A percentile compares a stretch with the other conserved stretches of the same genome.
Conservation (phyloP, 2,329 filamentous ascomycete species). For the Bipolaris zeicola region DNA sequence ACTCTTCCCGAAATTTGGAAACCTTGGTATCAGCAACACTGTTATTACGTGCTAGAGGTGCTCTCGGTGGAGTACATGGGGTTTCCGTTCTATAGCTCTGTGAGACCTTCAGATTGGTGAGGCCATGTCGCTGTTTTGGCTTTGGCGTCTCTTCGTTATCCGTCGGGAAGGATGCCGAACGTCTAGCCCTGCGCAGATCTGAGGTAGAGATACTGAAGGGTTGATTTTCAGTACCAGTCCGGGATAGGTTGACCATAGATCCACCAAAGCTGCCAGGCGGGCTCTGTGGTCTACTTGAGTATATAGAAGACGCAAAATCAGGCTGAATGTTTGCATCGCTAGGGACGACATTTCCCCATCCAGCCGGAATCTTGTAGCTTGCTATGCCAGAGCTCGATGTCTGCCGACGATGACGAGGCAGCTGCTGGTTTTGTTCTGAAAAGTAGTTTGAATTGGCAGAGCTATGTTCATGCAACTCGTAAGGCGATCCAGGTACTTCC, state of each 20-base stretch:
- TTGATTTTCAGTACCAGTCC: slow-evolving; percentile 10
- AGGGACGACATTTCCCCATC: slow-evolving; percentile 46
- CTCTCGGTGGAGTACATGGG: slow-evolving; percentile 7
- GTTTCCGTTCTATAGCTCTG: neutral
- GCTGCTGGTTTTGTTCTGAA: slow-evolving; percentile 16
- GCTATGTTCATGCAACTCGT: slow-evolving; percentile 20
- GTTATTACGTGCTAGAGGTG: slow-evolving; percentile 28
- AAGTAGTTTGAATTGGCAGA: slow-evolving; percentile 28
- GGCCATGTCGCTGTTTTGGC: slow-evolving; percentile 16
- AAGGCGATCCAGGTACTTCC: slow-evolving; percentile 23
- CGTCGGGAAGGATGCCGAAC: slow-evolving; percentile 31
- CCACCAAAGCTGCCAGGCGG: slow-evolving; percentile 39
- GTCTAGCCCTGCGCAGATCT: slow-evolving; percentile 16
- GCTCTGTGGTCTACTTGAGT: slow-evolving; percentile 48
- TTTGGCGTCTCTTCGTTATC: slow-evolving; percentile 34
- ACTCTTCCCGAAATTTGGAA: slow-evolving; percentile 46
- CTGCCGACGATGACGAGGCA: slow-evolving; percentile 33
- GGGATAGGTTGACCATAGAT: slow-evolving; percentile 28
- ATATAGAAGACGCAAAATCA: slow-evolving; percentile 48
- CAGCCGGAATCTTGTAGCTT: slow-evolving; percentile 44
- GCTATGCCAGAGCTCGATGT: slow-evolving; percentile 47
- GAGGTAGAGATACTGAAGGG: slow-evolving; percentile 15
- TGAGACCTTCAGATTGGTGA: slow-evolving; percentile 13
- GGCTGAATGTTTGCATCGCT: slow-evolving; percentile 16
- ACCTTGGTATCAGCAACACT: slow-evolving; percentile 40